A percentile compares a stretch with the other conserved stretches of the same genome.
These are phyloP conservation scores for Euphrasia confusa DNA, from an alignment of 257 asterid species.

Conservation along the genomic window DNA sequence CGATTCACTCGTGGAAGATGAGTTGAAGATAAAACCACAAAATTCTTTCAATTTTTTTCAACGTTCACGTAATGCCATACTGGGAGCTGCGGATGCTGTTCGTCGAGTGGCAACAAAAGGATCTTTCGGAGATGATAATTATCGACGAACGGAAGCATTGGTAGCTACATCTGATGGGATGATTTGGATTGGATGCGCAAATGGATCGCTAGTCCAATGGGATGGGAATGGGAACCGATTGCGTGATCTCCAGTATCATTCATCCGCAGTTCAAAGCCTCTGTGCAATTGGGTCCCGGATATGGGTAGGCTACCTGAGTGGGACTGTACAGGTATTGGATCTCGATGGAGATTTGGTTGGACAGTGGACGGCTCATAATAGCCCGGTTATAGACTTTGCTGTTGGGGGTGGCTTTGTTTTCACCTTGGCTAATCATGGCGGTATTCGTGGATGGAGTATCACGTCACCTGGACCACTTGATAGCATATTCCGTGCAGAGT, in stretches of 20 bases:
- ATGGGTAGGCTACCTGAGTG: conserved; percentile 90
- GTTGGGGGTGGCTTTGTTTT: conserved; percentile 64
- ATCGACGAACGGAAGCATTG: conserved; percentile 75
- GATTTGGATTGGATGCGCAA: conserved; percentile 90
- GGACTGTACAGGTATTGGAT: conserved; percentile 79
- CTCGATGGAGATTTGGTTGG: conserved; percentile 75
- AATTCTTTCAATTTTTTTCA: conserved; percentile 74
- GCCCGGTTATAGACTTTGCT: conserved; percentile 72
- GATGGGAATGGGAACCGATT: conserved; percentile 82
- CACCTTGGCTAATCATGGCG: conserved; percentile 92
- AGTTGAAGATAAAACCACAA: conserved; percentile 57
- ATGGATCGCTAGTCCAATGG: conserved; percentile 87
- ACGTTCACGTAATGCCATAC: conserved; percentile 90
- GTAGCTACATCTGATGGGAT: conserved; percentile 63
- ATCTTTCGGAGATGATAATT: conserved; percentile 69
- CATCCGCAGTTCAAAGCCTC: conserved; percentile 64
- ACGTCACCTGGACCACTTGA: conserved; percentile 84
- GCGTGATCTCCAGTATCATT: conserved; percentile 66
- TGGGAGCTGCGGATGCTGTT: conserved; percentile 99
- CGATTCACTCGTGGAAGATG: conserved; percentile 71
- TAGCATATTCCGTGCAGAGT: conserved; percentile 55
- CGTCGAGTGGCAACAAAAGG: conserved; percentile 88
- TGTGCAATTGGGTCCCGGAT: conserved; percentile 69
- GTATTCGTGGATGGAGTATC: conserved; percentile 95
- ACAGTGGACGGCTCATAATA: conserved; percentile 80